A percentile compares a stretch with the other conserved stretches of the same genome.
Conservation (phyloP, 441 rosid genomes). For the Adansonia gregorii region DNA sequence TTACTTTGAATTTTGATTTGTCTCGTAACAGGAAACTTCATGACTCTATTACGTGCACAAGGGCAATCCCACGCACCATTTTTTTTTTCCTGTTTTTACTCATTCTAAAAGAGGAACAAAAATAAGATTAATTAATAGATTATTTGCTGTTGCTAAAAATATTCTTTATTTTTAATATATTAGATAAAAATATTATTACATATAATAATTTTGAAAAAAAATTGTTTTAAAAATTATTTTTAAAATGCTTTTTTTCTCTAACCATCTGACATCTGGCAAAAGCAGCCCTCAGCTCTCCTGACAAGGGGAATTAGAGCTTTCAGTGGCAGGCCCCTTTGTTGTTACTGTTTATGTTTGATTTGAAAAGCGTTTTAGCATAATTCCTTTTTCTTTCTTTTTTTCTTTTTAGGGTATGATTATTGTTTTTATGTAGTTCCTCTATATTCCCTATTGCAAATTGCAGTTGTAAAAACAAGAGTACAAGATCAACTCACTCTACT, state of each 20-base stretch:
- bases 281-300: constrained; percentile 15
- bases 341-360: not conserved
- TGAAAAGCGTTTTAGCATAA: not conserved
- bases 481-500: not conserved
- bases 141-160: too few relatives aligned
- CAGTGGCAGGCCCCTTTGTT: not conserved
- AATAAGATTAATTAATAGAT: too few relatives aligned
- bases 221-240: not conserved
- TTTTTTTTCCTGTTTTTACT: not conserved
- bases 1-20: not conserved
- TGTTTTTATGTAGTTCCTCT: not conserved
- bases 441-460: not conserved
- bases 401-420: not conserved
- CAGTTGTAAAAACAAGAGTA: not conserved
- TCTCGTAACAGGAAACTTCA: not conserved
- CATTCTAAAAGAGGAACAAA: not conserved
- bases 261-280: constrained; percentile 19
- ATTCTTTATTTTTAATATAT: too few relatives aligned
- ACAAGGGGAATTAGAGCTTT: not conserved
- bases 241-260: not conserved
- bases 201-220: too few relatives aligned
- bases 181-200: too few relatives aligned
- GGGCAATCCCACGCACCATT: not conserved
- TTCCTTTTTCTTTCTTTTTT: not conserved
- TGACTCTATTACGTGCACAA: not conserved